A percentile compares a stretch with the other conserved stretches of the same genome.
phyloP scores from a whole-genome alignment of 805 yeast genomes.

The Priceomyces castillae region DNA sequence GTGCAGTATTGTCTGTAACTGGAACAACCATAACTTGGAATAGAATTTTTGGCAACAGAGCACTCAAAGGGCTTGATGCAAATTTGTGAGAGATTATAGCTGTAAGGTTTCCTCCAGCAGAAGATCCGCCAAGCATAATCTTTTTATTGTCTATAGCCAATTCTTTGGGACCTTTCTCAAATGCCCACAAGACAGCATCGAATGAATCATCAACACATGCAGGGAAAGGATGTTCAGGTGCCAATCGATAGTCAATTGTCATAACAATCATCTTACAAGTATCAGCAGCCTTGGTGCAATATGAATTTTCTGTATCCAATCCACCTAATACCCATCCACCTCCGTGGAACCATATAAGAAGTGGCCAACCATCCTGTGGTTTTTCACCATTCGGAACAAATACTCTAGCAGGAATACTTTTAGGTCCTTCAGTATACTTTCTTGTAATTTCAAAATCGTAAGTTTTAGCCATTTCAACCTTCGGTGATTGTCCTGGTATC shows the following conservation, averaged over 20 bases:
- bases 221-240: constrained; percentile 51
- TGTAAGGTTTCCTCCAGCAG: constrained; percentile 45
- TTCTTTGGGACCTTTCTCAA: constrained; percentile 15
- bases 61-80: constrained; percentile 21
- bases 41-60: constrained; percentile 29
- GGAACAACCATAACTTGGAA: constrained; percentile 45
- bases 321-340: constrained; percentile 47
- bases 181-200: constrained; percentile 31
- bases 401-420: constrained; percentile 29
- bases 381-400: constrained; percentile 33
- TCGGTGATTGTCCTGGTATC: constrained; percentile 41
- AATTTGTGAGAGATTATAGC: constrained; percentile 36
- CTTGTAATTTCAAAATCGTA: constrained; percentile 33
- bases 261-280: constrained; percentile 37
- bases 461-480: constrained; percentile 22
- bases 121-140: constrained; percentile 44
- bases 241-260: constrained; percentile 48
- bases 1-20: constrained; percentile 43
- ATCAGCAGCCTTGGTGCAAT: constrained; percentile 40
- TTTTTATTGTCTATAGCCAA: constrained; percentile 28
- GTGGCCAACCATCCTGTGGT: constrained; percentile 38
- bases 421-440: constrained; percentile 21
- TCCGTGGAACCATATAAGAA: constrained; percentile 41
- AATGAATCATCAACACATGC: constrained; percentile 46
- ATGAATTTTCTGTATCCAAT: constrained; percentile 40